Conservation (phyloP, 495 filamentous ascomycete species). For the Chaetomium fimeti region DNA sequence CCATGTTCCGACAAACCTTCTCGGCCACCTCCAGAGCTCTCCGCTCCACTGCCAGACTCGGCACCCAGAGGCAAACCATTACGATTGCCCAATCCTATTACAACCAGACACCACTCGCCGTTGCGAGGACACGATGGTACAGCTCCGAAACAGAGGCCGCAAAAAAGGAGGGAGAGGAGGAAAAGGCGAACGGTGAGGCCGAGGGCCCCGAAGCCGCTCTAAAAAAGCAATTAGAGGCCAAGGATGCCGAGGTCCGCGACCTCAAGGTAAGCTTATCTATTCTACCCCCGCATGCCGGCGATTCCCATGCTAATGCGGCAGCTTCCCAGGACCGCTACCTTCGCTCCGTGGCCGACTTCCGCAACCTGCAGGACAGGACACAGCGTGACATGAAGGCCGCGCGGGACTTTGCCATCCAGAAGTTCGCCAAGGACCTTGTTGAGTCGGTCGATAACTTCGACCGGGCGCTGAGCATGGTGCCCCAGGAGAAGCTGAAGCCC, state of each 20-base stretch:
- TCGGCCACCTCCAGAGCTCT: conserved; percentile 42
- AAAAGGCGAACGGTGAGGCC: conserved; percentile 33
- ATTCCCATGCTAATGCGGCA: conserved; percentile 5
- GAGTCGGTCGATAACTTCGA: conserved; percentile 96
- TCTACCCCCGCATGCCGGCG: not conserved
- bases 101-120: conserved; percentile 31
- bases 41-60: conserved; percentile 30
- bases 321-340: conserved; percentile 77
- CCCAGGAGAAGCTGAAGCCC: conserved; percentile 63
- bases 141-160: conserved; percentile 43
- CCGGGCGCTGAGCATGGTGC: conserved; percentile 78
- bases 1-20: conserved; percentile 47
- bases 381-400: conserved; percentile 84
- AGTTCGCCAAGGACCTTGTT: conserved; percentile 90
- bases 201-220: conserved; percentile 38
- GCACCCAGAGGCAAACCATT: conserved; percentile 32
- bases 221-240: conserved; percentile 69
- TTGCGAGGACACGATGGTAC: conserved; percentile 46
- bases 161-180: conserved; percentile 37
- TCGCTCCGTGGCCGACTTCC: conserved; percentile 91
- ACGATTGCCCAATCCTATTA: conserved; percentile 29
- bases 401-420: conserved; percentile 89
- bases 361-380: conserved; percentile 93
- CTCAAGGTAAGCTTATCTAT: conserved; percentile 65
- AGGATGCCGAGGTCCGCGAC: conserved; percentile 78